These are phyloP conservation scores for Cyberlindnera xylosilytica DNA, from an alignment of 805 yeast genomes.

Conservation along the genomic window DNA sequence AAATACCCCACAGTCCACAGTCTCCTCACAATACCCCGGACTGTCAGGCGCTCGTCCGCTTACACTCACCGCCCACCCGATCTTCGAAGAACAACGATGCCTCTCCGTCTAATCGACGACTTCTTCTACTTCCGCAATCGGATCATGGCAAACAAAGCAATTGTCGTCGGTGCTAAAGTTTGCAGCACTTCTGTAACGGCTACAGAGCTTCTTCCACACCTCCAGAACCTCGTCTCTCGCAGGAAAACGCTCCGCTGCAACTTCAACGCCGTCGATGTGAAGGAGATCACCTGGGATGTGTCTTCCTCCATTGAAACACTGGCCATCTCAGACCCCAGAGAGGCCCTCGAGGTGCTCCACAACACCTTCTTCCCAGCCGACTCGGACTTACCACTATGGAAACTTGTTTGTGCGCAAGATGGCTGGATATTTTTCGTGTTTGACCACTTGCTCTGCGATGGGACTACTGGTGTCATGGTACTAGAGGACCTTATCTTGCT, in stretches of 20 bases:
- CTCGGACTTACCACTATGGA: constrained; percentile 6
- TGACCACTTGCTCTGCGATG: constrained; percentile 14
- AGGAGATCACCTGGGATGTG: constrained; percentile 1
- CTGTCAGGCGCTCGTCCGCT: too few relatives aligned
- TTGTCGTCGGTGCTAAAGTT: constrained; percentile 6
- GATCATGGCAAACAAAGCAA: constrained; percentile 4
- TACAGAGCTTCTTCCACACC: not conserved
- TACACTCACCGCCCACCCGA: too few relatives aligned
- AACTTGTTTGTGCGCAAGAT: not conserved
- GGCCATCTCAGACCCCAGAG: not conserved
- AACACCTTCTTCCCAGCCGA: not conserved
- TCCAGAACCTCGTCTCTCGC: constrained; percentile 2
- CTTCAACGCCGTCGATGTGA: constrained; percentile 1
- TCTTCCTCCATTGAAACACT: not conserved
- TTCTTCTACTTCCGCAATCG: constrained; percentile 8
- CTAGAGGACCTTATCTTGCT: constrained; percentile 11
- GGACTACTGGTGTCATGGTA: constrained; percentile 9
- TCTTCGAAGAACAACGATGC: not conserved
- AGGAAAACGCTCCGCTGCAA: constrained; percentile 7
- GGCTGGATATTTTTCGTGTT: constrained; percentile 12
- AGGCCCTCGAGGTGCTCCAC: constrained; percentile 4
- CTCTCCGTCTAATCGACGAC: not conserved
- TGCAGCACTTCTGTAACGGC: not conserved
- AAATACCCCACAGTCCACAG: too few relatives aligned
- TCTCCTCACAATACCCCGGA: too few relatives aligned